A percentile compares a stretch with the other conserved stretches of the same genome.
Evolutionary conservation across 768 basidiomycete genomes (phyloP).

Genomic region (Suillus spraguei): DNA sequence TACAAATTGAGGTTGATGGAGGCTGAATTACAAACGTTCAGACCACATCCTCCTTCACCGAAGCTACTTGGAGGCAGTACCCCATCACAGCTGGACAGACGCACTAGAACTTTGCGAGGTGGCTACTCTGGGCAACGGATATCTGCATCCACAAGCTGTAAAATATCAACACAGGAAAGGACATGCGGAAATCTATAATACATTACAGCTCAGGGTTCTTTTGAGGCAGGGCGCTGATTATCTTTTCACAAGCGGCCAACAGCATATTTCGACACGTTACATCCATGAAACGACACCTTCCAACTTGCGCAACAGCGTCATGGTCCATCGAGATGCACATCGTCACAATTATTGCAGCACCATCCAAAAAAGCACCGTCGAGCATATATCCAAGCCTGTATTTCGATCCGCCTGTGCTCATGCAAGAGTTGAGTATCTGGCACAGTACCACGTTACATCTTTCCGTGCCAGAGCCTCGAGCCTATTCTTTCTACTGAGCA

Average conservation of each 20-base stretch:
- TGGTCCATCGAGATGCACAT: slow-evolving; percentile 3
- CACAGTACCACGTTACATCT: slow-evolving; percentile 33
- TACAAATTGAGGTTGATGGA: too few relatives aligned
- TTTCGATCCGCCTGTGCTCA: not conserved
- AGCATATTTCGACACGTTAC: slow-evolving; percentile 29
- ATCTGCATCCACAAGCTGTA: not conserved
- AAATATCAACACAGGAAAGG: not conserved
- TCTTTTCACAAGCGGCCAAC: slow-evolving; percentile 31
- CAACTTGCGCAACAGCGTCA: slow-evolving; percentile 1
- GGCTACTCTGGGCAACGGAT: not conserved
- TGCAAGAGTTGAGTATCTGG: slow-evolving; percentile 27
- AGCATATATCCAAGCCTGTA: slow-evolving; percentile 10
- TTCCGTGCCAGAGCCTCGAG: slow-evolving; percentile 27
- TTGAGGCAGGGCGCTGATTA: slow-evolving; percentile 13
- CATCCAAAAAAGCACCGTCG: slow-evolving; percentile 21
- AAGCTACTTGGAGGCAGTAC: too few relatives aligned
- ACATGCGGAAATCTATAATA: too few relatives aligned
- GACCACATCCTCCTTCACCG: not conserved
- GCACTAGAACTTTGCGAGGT: too few relatives aligned
- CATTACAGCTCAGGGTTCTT: not conserved
- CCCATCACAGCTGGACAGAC: too few relatives aligned
- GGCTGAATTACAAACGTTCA: not conserved
- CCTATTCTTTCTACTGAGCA: slow-evolving; percentile 21
- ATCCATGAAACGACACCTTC: slow-evolving; percentile 16
- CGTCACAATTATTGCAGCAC: slow-evolving; percentile 27